These are phyloP conservation scores for Scedosporium dehoogii DNA, from an alignment of 2,329 filamentous ascomycete genomes.

Conservation along the genomic window DNA sequence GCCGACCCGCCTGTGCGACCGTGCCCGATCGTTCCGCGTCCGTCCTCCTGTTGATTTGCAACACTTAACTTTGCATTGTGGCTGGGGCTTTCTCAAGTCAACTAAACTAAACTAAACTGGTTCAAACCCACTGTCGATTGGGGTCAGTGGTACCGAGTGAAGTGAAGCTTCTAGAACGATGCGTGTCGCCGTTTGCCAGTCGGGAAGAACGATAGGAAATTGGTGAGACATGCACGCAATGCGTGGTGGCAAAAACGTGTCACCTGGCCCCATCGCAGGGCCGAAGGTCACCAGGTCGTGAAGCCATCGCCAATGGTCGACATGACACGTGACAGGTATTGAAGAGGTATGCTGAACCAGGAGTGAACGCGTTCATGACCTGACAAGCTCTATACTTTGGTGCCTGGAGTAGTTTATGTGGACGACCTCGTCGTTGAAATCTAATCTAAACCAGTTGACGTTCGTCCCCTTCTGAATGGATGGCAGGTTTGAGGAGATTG, in stretches of 20 bases:
- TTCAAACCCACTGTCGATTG: neutral
- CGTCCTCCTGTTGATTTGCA: neutral
- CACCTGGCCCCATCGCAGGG: neutral
- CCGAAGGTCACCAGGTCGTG: neutral
- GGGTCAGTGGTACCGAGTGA: neutral
- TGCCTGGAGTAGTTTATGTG: no score
- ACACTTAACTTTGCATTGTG: neutral
- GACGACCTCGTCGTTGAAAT: no score
- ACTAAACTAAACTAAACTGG: neutral
- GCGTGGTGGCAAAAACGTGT: neutral
- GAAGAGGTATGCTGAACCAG: neutral
- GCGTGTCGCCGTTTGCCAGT: neutral
- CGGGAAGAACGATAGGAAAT: neutral
- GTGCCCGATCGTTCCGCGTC: neutral
- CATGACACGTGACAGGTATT: neutral
- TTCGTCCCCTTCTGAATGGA: no score
- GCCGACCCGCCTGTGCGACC: neutral
- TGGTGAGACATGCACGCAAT: neutral
- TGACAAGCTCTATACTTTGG: neutral
- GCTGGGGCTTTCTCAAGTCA: neutral
- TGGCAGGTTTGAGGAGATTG: no score
- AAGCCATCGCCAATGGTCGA: neutral
- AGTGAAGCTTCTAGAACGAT: neutral
- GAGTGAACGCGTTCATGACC: neutral
- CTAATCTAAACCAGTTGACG: no score